Conservation (phyloP, 495 filamentous ascomycete genomes). For the Penicillium samsonianum region DNA sequence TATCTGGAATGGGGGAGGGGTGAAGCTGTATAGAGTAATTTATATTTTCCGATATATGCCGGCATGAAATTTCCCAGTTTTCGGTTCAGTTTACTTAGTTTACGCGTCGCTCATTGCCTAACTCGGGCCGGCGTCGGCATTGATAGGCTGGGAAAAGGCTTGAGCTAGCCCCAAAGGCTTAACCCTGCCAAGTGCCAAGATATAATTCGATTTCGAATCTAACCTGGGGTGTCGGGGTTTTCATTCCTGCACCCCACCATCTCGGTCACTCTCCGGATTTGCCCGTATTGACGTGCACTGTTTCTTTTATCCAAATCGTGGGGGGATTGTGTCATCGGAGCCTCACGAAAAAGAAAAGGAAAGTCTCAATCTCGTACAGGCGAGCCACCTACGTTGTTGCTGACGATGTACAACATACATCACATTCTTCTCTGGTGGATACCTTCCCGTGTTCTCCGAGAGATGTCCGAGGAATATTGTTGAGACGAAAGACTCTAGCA, state of each 20-base stretch:
- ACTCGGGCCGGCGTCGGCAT: neutral
- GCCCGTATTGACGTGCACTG: neutral
- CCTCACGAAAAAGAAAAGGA: neutral
- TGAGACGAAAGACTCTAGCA: neutral
- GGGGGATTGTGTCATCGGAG: too few relatives aligned
- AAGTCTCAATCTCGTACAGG: neutral
- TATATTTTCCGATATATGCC: neutral
- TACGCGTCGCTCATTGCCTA: neutral
- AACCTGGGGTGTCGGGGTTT: neutral
- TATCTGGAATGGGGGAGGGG: too few relatives aligned
- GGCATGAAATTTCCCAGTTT: neutral
- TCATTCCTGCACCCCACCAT: neutral
- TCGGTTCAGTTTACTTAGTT: too few relatives aligned
- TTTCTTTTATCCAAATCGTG: too few relatives aligned
- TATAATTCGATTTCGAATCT: neutral
- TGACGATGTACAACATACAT: neutral
- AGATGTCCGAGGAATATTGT: neutral
- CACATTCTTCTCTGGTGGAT: neutral
- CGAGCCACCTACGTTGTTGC: neutral
- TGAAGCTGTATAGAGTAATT: too few relatives aligned
- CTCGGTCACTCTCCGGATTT: slow-evolving; percentile 1
- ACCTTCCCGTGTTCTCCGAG: neutral
- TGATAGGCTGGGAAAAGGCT: neutral
- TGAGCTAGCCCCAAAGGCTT: slow-evolving; percentile 3
- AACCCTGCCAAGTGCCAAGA: slow-evolving; percentile 3